Evolutionary conservation across 805 yeast species (phyloP).

Genomic region (Brettanomyces custersianus): DNA sequence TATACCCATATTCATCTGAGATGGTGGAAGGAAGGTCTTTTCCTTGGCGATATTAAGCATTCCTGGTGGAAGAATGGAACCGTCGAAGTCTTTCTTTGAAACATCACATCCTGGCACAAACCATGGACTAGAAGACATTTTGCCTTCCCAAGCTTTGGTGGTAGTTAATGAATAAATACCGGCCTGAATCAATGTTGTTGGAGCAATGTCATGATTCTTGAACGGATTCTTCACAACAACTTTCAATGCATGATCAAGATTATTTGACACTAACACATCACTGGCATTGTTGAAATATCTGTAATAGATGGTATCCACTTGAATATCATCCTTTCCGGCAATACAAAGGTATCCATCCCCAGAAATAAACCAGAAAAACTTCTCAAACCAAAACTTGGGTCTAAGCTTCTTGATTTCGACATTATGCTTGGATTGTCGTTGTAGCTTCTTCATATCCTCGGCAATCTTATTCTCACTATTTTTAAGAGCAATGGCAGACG

Average conservation of each 20-base stretch:
- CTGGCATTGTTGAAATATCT: constrained; percentile 61
- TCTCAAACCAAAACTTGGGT: constrained; percentile 84
- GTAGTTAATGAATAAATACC: constrained; percentile 77
- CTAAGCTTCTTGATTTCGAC: constrained; percentile 48
- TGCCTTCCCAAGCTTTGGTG: constrained; percentile 85
- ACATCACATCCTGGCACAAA: constrained; percentile 63
- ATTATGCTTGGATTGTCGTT: constrained; percentile 44
- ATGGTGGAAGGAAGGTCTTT: constrained; percentile 59
- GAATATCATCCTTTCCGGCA: constrained; percentile 77
- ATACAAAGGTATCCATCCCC: constrained; percentile 80
- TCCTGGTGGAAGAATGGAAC: constrained; percentile 52
- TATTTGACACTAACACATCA: constrained; percentile 69
- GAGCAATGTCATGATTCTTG: constrained; percentile 65
- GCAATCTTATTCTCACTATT: constrained; percentile 74
- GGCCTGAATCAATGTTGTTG: constrained; percentile 82
- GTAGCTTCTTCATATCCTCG: constrained; percentile 59
- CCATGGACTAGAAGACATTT: constrained; percentile 78
- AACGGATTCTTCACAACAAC: constrained; percentile 78
- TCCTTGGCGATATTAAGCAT: constrained; percentile 44
- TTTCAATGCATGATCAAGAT: constrained; percentile 61
- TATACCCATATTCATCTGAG: constrained; percentile 85
- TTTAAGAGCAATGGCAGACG: constrained; percentile 67
- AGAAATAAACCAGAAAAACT: constrained; percentile 89
- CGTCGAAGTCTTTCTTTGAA: constrained; percentile 57
- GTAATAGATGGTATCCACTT: constrained; percentile 71